These are phyloP conservation scores for Verticillium albo-atrum DNA, from an alignment of 2,329 filamentous ascomycete species.

Conservation along the genomic window DNA sequence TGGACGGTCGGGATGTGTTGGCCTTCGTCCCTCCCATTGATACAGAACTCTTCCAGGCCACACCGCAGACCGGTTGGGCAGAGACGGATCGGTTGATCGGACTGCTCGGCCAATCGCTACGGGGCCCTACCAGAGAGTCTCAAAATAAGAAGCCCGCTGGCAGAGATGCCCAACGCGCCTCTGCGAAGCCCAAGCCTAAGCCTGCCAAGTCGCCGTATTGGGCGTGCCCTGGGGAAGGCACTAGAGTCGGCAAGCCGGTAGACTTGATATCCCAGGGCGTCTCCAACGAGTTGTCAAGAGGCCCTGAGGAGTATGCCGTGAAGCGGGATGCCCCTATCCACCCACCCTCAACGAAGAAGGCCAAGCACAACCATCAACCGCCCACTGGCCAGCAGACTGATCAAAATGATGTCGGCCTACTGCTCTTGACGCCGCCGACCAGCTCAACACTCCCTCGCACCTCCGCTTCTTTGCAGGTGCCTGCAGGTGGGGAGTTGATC, in stretches of 20 bases:
- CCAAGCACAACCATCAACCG: not conserved
- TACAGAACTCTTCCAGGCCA: not conserved
- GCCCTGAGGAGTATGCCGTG: not conserved
- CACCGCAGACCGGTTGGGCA: conserved; percentile 18
- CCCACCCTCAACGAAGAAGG: not conserved
- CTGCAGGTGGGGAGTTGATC: not conserved
- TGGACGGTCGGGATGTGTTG: conserved; percentile 28
- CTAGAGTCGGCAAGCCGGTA: not conserved
- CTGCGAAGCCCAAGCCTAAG: not conserved
- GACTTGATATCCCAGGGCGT: not conserved
- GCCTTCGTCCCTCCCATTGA: conserved; percentile 20
- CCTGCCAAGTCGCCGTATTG: not conserved
- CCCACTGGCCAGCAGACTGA: not conserved
- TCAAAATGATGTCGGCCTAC: not conserved
- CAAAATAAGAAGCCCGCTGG: not conserved
- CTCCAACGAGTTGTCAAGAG: not conserved
- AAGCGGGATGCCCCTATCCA: not conserved
- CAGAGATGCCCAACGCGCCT: not conserved
- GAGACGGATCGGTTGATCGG: conserved; percentile 25
- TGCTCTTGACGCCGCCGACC: not conserved
- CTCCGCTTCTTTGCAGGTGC: not conserved
- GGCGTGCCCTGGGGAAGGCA: not conserved
- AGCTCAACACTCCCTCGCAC: not conserved
- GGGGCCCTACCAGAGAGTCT: not conserved
- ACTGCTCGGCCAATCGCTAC: not conserved